Percentiles rank a stretch among this genome's conserved stretches.
phyloP scores from a whole-genome alignment of 163 green algal genomes.

The Picocystis sp. region DNA sequence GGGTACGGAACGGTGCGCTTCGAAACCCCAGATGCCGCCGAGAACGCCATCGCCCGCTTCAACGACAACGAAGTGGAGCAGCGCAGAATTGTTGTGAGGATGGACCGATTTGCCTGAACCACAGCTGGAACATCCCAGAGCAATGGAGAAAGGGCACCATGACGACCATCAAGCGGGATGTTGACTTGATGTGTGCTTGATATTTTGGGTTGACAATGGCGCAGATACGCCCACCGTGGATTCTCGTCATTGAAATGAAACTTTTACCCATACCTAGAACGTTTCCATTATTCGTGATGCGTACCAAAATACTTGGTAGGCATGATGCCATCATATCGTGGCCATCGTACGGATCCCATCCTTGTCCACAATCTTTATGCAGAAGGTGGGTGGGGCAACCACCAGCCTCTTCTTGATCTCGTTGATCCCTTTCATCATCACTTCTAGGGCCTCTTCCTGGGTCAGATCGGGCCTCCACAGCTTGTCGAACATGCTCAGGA shows the following conservation, averaged over 20 bases:
- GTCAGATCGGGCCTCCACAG: conserved; percentile 79
- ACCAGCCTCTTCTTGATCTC: conserved; percentile 44
- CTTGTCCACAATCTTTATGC: conserved; percentile 91
- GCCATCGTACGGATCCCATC: conserved; percentile 33
- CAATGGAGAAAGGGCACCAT: too few species aligned
- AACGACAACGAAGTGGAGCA: conserved; percentile 65
- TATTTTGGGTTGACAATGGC: too few species aligned
- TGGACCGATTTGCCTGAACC: conserved; percentile 60
- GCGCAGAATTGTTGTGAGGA: conserved; percentile 59
- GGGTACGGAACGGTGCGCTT: conserved; percentile 80
- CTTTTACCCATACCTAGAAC: too few species aligned
- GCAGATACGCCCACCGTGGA: too few species aligned
- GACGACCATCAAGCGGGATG: too few species aligned
- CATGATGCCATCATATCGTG: too few species aligned
- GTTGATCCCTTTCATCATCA: conserved; percentile 71
- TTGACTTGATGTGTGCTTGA: too few species aligned
- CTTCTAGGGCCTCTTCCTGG: conserved; percentile 62
- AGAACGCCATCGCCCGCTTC: conserved; percentile 52
- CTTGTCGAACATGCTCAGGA: conserved; percentile 85
- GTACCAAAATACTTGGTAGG: too few species aligned
- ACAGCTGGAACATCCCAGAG: too few species aligned
- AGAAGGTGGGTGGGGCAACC: conserved; percentile 72
- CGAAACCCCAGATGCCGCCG: conserved; percentile 41
- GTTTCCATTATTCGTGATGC: too few species aligned
- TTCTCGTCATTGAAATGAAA: too few species aligned